Conservation (phyloP, 2,329 filamentous ascomycete species). For the Cladosporium sp. region DNA sequence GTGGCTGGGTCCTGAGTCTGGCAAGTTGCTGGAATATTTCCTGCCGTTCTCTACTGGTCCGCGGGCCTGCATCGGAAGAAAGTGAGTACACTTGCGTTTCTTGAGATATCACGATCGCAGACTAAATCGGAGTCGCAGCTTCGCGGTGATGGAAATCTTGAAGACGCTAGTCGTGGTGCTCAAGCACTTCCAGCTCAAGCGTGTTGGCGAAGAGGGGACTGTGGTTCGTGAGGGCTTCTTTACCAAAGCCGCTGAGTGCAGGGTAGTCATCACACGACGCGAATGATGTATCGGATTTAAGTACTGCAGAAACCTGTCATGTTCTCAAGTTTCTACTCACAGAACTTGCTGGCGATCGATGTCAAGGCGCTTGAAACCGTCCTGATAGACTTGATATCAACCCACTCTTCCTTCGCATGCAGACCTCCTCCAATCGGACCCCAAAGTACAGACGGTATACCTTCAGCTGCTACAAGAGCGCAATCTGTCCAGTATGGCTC, state of each 20-base stretch:
- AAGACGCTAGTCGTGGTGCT: neutral
- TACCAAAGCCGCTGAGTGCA: neutral
- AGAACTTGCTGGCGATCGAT: conserved; percentile 4
- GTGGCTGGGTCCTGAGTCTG: neutral
- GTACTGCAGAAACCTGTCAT: neutral
- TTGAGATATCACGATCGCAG: neutral
- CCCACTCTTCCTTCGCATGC: conserved; percentile 13
- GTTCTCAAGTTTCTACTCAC: neutral
- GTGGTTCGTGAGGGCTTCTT: neutral
- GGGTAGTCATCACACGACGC: neutral
- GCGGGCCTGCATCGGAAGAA: neutral
- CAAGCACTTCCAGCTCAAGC: neutral
- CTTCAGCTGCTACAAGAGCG: conserved; percentile 5
- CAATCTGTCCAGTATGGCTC: conserved; percentile 11
- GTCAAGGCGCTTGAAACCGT: neutral
- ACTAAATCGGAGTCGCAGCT: neutral
- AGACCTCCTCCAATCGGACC: conserved; percentile 3
- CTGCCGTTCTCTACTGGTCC: neutral
- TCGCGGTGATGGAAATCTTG: neutral
- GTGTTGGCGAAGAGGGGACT: neutral
- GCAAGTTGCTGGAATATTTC: neutral
- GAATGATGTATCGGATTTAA: neutral
- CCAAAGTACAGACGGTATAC: conserved; percentile 7
- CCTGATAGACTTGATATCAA: conserved; percentile 1
- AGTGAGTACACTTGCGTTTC: neutral